These are phyloP conservation scores for Cardiospermum halicacabum DNA, from an alignment of 345 rosid genomes.

Conservation along the genomic window DNA sequence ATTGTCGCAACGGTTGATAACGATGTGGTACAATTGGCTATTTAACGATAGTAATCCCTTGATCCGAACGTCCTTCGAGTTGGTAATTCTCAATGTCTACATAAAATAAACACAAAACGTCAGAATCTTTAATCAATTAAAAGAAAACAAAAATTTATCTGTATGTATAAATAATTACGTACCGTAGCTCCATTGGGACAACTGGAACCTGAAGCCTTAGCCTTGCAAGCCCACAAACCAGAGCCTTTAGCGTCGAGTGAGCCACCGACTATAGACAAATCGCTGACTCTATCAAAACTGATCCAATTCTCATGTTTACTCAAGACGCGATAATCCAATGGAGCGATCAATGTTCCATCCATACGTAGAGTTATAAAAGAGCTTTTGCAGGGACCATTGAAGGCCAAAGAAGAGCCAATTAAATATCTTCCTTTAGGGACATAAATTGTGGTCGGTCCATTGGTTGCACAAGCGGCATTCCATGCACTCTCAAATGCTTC, in stretches of 20 bases:
- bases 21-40: constrained; percentile 30
- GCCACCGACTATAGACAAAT: constrained; percentile 46
- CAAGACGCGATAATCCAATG: constrained; percentile 34
- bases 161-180: not conserved
- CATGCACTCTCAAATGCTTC: constrained; percentile 43
- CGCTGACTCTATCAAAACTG: constrained; percentile 35
- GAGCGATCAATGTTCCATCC: constrained; percentile 48
- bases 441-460: constrained; percentile 21
- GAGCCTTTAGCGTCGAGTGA: constrained; percentile 53
- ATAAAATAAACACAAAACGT: not conserved
- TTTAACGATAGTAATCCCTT: constrained; percentile 19
- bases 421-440: constrained; percentile 48
- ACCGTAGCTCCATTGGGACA: constrained; percentile 67
- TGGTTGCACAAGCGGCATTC: constrained; percentile 35
- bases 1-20: constrained; percentile 15
- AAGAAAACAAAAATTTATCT: not conserved
- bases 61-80: constrained; percentile 16
- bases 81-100: constrained; percentile 20
- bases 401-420: constrained; percentile 26
- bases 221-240: constrained; percentile 53
- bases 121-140: not conserved
- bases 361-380: constrained; percentile 34
- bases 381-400: constrained; percentile 44
- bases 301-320: constrained; percentile 41
- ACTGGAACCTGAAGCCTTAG: constrained; percentile 23